Conservation (phyloP, 495 filamentous ascomycete species). For the Ascodesmis nigricans region DNA sequence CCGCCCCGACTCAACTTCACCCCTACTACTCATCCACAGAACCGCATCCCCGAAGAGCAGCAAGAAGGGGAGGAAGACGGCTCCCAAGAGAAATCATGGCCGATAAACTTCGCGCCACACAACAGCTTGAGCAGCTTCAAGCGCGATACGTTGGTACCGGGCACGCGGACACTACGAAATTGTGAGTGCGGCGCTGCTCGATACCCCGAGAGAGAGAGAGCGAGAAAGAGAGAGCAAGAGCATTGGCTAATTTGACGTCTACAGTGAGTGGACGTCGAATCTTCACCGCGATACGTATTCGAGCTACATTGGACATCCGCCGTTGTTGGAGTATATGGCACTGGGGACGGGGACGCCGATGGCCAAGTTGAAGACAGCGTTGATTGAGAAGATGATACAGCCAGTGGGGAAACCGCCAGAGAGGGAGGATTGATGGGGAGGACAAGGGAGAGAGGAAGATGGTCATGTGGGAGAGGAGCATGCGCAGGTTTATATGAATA, state of each 20-base stretch:
- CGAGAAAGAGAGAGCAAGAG: no score
- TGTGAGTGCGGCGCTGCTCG: no score
- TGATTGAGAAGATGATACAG: constrained; percentile 87
- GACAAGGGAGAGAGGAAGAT: constrained; percentile 17
- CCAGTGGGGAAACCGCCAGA: constrained; percentile 68
- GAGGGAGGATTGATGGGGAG: constrained; percentile 36
- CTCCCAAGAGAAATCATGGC: no score
- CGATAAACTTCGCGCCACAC: constrained; percentile 91
- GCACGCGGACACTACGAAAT: constrained; percentile 92
- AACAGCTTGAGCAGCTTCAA: constrained; percentile 91
- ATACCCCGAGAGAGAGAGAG: no score
- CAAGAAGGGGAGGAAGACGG: no score
- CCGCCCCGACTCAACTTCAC: no score
- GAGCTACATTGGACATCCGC: constrained; percentile 71
- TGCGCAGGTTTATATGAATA: no score
- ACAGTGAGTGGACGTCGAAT: constrained; percentile 73
- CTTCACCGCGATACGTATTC: constrained; percentile 67
- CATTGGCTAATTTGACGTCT: no score
- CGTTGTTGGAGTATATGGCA: constrained; percentile 68
- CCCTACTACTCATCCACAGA: no score
- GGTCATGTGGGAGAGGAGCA: no score
- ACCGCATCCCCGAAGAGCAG: no score
- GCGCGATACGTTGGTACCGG: constrained; percentile 87
- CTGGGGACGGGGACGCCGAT: constrained; percentile 68
- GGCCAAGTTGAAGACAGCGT: constrained; percentile 52